Base-by-base conservation (phyloP, 2,329 filamentous ascomycete species). In the Xylaria sp. region DNA sequence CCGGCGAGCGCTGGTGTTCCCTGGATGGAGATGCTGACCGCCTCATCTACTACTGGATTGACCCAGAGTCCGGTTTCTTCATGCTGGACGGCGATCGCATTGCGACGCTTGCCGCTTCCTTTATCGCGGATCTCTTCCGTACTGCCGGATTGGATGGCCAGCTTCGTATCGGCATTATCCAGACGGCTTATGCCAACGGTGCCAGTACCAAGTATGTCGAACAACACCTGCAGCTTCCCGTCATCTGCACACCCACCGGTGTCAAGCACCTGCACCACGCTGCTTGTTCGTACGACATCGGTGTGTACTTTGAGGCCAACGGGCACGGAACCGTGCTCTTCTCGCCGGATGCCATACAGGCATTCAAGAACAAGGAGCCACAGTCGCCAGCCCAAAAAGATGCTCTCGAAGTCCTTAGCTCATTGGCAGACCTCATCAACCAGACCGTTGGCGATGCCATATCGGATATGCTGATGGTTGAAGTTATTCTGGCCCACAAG, bases 261-360 rank as follows among this genome's bases (percentile, higher is more conserved):
- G 94, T 99, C 58, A 99, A 99, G 80, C 90, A 97, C 75, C 83
- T 99, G 59, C 94, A 99, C 76, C 94, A 97, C 69, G 94, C 91
- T n/a, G 94, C 94, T 38, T 87, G 90, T 67, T 90, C 92, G 62
- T 96, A 95, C 66, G 94, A 99, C 67, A 87, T 97, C 50, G 94
- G 94, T 52, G 91, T 97, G 48, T 99, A 99, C 78, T 99, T 99
- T 68, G 94, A 99, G 78, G 94, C 94, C 61, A 99, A 99, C 71
- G 94, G 94, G 24, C 94, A 99, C 74, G 94, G 94, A 62, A 99
- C 94, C 8, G 89, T 97, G 34, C 87, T 97, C 50, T 99, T 99
- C 80, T 96, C 91, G 1, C 84, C 89, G 53, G 86, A 90, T 55
- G 93, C 93, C 3, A 78, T 93, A 43, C 87, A 88, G 64, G 82